Conservation (phyloP, 2,329 filamentous ascomycete species). For the Monilinia vaccinii-corymbosi region DNA sequence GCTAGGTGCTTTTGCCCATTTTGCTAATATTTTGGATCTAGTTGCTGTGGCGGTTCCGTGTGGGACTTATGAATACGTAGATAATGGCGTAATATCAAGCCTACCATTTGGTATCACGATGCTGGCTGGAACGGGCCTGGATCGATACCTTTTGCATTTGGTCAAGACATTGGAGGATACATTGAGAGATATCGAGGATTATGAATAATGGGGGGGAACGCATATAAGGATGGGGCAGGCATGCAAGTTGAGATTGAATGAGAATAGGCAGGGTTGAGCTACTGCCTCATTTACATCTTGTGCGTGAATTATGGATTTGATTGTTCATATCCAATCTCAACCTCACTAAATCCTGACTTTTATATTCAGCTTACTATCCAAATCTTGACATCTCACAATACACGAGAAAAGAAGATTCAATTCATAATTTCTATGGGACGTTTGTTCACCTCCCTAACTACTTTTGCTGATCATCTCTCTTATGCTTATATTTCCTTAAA, state of each 20-base stretch:
- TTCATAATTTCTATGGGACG: too few relatives aligned
- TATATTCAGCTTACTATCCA: too few relatives aligned
- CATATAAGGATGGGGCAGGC: background rate
- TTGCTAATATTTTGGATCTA: slow-evolving; percentile 46
- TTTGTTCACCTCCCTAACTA: too few relatives aligned
- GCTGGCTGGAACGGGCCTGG: slow-evolving; percentile 33
- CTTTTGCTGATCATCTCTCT: too few relatives aligned
- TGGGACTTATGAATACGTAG: slow-evolving; percentile 19
- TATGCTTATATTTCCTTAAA: too few relatives aligned
- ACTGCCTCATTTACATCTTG: background rate
- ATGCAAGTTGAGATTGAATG: background rate
- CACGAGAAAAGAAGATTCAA: background rate
- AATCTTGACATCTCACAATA: background rate
- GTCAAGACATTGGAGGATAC: slow-evolving; percentile 21
- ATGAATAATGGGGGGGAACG: background rate
- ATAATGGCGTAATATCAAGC: slow-evolving; percentile 8
- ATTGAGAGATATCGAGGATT: background rate
- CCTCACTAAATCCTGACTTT: background rate
- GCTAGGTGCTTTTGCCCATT: slow-evolving; percentile 43
- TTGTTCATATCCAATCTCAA: background rate
- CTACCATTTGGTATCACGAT: slow-evolving; percentile 39
- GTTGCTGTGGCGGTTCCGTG: slow-evolving; percentile 32
- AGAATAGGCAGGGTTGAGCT: background rate
- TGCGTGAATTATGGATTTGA: background rate
- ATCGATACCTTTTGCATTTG: slow-evolving; percentile 33